Conservation (phyloP, 768 basidiomycete genomes). For the Tylopilus subfusipes region DNA sequence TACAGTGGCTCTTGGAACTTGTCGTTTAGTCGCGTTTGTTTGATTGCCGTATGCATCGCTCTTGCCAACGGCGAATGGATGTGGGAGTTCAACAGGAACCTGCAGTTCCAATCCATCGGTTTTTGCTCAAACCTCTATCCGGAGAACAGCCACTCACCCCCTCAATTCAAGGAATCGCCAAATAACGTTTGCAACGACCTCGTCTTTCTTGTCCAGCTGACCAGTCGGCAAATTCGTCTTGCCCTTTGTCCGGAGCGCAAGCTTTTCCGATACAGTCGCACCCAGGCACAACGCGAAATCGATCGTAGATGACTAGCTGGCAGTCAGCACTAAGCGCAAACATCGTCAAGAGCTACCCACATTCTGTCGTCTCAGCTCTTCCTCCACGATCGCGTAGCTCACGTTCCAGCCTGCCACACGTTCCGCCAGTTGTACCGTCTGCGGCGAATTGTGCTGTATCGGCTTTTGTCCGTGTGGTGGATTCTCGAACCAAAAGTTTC, state of each 20-base stretch:
- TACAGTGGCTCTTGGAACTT: slow-evolving; percentile 98
- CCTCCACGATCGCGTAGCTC: slow-evolving; percentile 78
- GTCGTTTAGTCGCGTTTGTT: slow-evolving; percentile 81
- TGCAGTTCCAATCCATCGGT: slow-evolving; percentile 32
- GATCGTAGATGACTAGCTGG: slow-evolving; percentile 85
- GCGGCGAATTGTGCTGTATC: slow-evolving; percentile 68
- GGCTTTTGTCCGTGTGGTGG: slow-evolving; percentile 49
- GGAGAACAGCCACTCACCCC: slow-evolving; percentile 51
- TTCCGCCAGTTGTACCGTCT: slow-evolving; percentile 84
- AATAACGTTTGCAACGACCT: slow-evolving; percentile 95
- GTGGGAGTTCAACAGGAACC: slow-evolving; percentile 87
- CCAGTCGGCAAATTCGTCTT: slow-evolving; percentile 43
- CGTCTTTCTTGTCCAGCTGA: slow-evolving; percentile 94
- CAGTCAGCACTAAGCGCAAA: slow-evolving; percentile 27
- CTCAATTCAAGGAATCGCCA: slow-evolving; percentile 97
- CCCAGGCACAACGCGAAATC: slow-evolving; percentile 94
- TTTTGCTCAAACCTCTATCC: neutral
- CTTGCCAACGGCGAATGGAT: slow-evolving; percentile 86
- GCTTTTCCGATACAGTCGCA: slow-evolving; percentile 77
- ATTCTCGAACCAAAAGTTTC: slow-evolving; percentile 74
- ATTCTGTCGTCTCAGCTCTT: slow-evolving; percentile 93
- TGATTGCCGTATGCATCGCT: slow-evolving; percentile 84
- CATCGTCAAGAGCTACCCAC: slow-evolving; percentile 48
- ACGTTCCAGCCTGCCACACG: slow-evolving; percentile 91
- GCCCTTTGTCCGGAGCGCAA: slow-evolving; percentile 77